These are phyloP conservation scores for Pseudofabraea citricarpa DNA, from an alignment of 2,329 filamentous ascomycete species.

Conservation along the genomic window DNA sequence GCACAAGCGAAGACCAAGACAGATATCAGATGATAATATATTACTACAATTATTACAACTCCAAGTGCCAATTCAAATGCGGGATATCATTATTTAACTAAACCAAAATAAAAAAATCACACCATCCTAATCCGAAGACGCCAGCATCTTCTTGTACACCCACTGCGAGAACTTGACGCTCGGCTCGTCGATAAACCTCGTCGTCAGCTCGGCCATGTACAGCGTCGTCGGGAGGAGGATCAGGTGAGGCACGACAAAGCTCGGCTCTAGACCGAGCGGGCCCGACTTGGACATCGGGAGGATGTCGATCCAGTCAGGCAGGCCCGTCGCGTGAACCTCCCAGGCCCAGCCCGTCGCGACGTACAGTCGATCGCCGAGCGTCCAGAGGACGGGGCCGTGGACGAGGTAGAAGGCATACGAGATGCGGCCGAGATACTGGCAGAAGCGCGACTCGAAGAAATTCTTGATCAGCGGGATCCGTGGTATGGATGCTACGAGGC, in stretches of 20 bases:
- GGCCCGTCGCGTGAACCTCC: slow-evolving; percentile 40
- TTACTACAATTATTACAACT: too few relatives aligned
- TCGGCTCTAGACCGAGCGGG: slow-evolving; percentile 55
- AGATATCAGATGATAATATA: too few relatives aligned
- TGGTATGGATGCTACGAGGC: slow-evolving; percentile 50
- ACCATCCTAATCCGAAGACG: too few relatives aligned
- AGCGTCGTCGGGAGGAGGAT: slow-evolving; percentile 56
- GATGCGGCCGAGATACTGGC: slow-evolving; percentile 57
- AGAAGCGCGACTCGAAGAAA: slow-evolving; percentile 54
- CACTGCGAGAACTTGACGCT: slow-evolving; percentile 52
- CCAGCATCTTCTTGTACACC: slow-evolving; percentile 46
- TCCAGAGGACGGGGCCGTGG: slow-evolving; percentile 57
- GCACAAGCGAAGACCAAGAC: too few relatives aligned
- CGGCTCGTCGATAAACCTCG: slow-evolving; percentile 52
- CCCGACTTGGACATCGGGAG: slow-evolving; percentile 50
- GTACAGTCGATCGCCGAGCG: slow-evolving; percentile 59
- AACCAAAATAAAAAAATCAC: too few relatives aligned
- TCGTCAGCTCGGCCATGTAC: slow-evolving; percentile 52
- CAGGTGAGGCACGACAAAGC: slow-evolving; percentile 55
- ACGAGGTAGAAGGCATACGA: slow-evolving; percentile 61
- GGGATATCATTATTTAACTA: too few relatives aligned
- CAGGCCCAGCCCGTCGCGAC: slow-evolving; percentile 52
- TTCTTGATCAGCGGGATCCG: slow-evolving; percentile 52
- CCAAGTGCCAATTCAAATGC: too few relatives aligned
- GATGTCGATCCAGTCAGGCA: slow-evolving; percentile 52